These are phyloP conservation scores for Pichia scutulata DNA, from an alignment of 805 yeast species.

Conservation along the genomic window DNA sequence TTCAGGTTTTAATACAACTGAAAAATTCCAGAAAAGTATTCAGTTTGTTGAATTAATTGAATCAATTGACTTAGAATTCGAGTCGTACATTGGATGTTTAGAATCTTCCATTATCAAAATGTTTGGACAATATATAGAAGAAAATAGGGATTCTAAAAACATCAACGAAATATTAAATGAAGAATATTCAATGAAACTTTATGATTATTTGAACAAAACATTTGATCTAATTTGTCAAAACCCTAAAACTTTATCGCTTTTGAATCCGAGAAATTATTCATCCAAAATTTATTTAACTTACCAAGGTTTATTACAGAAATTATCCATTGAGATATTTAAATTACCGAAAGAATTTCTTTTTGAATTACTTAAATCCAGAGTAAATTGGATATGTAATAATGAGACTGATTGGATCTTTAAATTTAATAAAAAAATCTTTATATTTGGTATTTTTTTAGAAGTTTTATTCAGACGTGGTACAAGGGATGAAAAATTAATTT, in stretches of 20 bases:
- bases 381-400: constrained; percentile 5
- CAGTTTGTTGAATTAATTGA: constrained; percentile 3
- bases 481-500: background rate
- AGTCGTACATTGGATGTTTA: background rate
- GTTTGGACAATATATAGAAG: background rate
- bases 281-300: constrained; percentile 9
- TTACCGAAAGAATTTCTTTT: background rate
- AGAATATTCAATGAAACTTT: background rate
- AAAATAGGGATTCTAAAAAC: background rate
- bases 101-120: background rate
- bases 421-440: constrained; percentile 7
- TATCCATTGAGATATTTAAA: constrained; percentile 5
- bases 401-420: constrained; percentile 8
- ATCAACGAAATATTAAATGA: background rate
- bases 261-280: constrained; percentile 11
- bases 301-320: constrained; percentile 5
- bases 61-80: constrained; percentile 1
- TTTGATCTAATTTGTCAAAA: constrained; percentile 9
- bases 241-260: constrained; percentile 3
- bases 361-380: background rate
- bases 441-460: constrained; percentile 11
- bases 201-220: constrained; percentile 3
- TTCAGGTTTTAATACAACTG: background rate
- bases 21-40: constrained; percentile 1
- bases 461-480: constrained; percentile 9